Evolutionary conservation across 352 stramenopile species (phyloP).

Genomic region (Phytophthora colocasiae): DNA sequence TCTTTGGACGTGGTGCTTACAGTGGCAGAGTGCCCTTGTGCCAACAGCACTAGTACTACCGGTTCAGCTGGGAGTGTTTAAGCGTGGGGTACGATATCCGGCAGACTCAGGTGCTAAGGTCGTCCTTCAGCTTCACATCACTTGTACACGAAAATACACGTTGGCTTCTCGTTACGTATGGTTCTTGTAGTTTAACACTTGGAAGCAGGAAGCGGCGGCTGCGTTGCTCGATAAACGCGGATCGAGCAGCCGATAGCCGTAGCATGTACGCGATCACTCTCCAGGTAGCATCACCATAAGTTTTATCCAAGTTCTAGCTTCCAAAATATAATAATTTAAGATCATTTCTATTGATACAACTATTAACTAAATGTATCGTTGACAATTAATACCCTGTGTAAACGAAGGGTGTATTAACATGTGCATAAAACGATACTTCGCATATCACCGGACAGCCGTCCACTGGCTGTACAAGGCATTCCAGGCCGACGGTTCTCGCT

Average conservation of each 20-base stretch:
- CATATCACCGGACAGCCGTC: slow-evolving; percentile 12
- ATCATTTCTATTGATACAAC: not conserved
- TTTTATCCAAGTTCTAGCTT: not conserved
- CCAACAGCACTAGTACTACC: slow-evolving; percentile 37
- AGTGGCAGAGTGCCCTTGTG: slow-evolving; percentile 65
- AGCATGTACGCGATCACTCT: too few relatives aligned
- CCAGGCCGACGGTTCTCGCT: slow-evolving; percentile 10
- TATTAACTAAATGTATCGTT: not conserved
- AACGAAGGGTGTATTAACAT: not conserved
- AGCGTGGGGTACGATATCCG: not conserved
- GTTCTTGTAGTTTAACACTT: too few relatives aligned
- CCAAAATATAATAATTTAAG: slow-evolving; percentile 1
- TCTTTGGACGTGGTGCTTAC: slow-evolving; percentile 60
- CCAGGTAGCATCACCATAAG: slow-evolving; percentile 1
- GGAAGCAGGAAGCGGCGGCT: not conserved
- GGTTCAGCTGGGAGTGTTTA: not conserved
- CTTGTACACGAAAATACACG: slow-evolving; percentile 31
- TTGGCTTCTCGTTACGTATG: not conserved
- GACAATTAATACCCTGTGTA: slow-evolving; percentile 2
- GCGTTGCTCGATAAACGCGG: slow-evolving; percentile 7
- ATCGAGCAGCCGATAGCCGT: slow-evolving; percentile 2
- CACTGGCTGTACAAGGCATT: slow-evolving; percentile 16
- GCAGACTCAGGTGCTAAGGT: not conserved
- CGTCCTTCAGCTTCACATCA: slow-evolving; percentile 26
- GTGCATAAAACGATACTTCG: slow-evolving; percentile 3